phyloP scores from a whole-genome alignment of 73 alveolate species.

The Symbiodinium natans region DNA sequence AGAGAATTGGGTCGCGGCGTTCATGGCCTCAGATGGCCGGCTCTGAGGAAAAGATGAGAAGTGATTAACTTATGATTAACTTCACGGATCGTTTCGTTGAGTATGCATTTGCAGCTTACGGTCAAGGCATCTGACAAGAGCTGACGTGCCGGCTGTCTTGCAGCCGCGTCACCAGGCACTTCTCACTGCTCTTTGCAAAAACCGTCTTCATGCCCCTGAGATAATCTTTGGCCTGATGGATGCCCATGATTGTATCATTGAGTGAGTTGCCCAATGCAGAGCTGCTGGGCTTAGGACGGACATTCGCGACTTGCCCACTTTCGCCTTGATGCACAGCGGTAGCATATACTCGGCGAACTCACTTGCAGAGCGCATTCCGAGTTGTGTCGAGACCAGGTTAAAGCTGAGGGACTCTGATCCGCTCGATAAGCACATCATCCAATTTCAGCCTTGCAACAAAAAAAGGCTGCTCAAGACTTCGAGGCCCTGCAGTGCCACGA shows the following conservation, averaged over 20 bases:
- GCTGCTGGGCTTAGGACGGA: background rate
- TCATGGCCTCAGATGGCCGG: constrained; percentile 13
- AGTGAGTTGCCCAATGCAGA: background rate
- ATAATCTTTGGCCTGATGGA: constrained; percentile 46
- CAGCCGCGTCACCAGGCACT: constrained; percentile 39
- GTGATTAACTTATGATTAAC: too few species aligned
- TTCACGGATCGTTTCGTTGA: too few species aligned
- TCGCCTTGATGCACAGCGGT: background rate
- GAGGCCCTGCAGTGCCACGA: background rate
- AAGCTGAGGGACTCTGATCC: background rate
- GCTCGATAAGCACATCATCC: constrained; percentile 21
- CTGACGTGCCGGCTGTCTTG: background rate
- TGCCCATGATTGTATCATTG: too few species aligned
- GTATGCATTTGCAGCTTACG: background rate
- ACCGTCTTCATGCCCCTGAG: background rate
- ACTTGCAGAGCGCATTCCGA: too few species aligned
- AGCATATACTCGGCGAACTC: too few species aligned
- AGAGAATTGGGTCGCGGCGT: background rate
- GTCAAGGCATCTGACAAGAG: background rate
- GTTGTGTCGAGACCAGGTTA: background rate
- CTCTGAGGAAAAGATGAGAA: too few species aligned
- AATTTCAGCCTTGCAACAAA: constrained; percentile 4
- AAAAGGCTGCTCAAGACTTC: background rate
- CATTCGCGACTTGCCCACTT: background rate
- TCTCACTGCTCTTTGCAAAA: constrained; percentile 61